A percentile compares a stretch with the other conserved stretches of the same genome.
phyloP scores from a whole-genome alignment of 345 rosid genomes.

The Stellera chamaejasme region DNA sequence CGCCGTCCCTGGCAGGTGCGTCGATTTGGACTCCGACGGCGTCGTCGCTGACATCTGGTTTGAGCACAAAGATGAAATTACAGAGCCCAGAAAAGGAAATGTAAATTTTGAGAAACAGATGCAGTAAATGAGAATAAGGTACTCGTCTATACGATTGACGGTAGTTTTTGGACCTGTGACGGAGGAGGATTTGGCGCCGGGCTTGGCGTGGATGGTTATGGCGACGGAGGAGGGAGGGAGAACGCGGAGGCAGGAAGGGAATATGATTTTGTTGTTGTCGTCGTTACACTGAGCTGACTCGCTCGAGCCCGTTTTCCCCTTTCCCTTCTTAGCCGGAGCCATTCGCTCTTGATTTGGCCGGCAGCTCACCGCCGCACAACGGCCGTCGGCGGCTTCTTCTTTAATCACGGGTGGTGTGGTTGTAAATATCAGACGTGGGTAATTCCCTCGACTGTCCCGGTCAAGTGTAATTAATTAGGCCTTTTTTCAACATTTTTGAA shows the following conservation, averaged over 20 bases:
- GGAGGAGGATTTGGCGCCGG: slow-evolving; percentile 84
- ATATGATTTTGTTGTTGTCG: slow-evolving; percentile 14
- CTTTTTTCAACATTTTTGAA: too few relatives aligned
- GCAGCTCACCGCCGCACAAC: too few relatives aligned
- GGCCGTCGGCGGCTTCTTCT: too few relatives aligned
- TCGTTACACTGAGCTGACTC: slow-evolving; percentile 25
- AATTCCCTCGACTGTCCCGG: too few relatives aligned
- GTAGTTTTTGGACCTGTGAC: slow-evolving; percentile 50
- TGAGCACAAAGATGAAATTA: slow-evolving; percentile 1
- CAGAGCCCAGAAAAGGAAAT: neutral
- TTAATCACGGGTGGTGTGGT: too few relatives aligned
- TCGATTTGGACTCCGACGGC: slow-evolving; percentile 84
- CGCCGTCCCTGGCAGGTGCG: slow-evolving; percentile 92
- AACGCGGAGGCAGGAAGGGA: slow-evolving; percentile 56
- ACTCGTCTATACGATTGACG: neutral
- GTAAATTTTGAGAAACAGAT: neutral
- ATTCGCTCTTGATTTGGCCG: slow-evolving; percentile 9
- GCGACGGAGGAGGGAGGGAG: slow-evolving; percentile 74
- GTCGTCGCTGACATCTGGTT: slow-evolving; percentile 67
- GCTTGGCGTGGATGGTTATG: slow-evolving; percentile 92
- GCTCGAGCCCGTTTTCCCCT: slow-evolving; percentile 30
- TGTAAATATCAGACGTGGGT: too few relatives aligned
- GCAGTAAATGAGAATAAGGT: neutral
- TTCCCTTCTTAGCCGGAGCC: slow-evolving; percentile 70
- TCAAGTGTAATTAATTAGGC: too few relatives aligned